These are phyloP conservation scores for Melanomma pulvis-pyrius DNA, from an alignment of 495 filamentous ascomycete species.

Conservation along the genomic window DNA sequence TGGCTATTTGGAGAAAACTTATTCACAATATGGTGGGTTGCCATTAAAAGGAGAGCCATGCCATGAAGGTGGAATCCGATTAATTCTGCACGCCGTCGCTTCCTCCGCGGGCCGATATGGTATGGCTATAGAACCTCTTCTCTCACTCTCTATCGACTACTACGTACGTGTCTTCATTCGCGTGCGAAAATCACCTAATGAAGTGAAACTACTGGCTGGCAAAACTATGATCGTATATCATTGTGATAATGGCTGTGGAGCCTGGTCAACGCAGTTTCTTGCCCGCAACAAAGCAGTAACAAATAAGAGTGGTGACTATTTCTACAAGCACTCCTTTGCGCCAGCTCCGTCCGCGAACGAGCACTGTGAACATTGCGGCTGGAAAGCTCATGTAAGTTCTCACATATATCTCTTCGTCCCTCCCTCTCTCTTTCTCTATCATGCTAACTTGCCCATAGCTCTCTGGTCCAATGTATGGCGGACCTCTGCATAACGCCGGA, in stretches of 20 bases:
- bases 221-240: constrained; percentile 93
- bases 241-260: constrained; percentile 86
- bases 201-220: constrained; percentile 85
- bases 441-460: constrained; percentile 47
- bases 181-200: constrained; percentile 71
- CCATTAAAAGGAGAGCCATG: constrained; percentile 80
- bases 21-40: constrained; percentile 84
- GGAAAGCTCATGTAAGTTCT: constrained; percentile 68
- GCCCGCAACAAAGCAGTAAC: constrained; percentile 63
- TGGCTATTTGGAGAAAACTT: constrained; percentile 91
- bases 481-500: constrained; percentile 77
- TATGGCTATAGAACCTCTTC: constrained; percentile 84
- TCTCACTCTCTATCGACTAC: constrained; percentile 93
- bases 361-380: constrained; percentile 79
- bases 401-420: too few relatives aligned
- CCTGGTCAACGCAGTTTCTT: constrained; percentile 78
- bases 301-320: constrained; percentile 64
- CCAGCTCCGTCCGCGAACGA: constrained; percentile 64
- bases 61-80: constrained; percentile 86
- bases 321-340: constrained; percentile 74
- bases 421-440: neutral
- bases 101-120: constrained; percentile 81
- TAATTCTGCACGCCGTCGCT: constrained; percentile 80
- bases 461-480: constrained; percentile 91
- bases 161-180: constrained; percentile 91